Percentiles rank a stretch among this genome's conserved stretches.
Conservation (phyloP, 768 basidiomycete genomes). For the Boletus rubroflammeus region DNA sequence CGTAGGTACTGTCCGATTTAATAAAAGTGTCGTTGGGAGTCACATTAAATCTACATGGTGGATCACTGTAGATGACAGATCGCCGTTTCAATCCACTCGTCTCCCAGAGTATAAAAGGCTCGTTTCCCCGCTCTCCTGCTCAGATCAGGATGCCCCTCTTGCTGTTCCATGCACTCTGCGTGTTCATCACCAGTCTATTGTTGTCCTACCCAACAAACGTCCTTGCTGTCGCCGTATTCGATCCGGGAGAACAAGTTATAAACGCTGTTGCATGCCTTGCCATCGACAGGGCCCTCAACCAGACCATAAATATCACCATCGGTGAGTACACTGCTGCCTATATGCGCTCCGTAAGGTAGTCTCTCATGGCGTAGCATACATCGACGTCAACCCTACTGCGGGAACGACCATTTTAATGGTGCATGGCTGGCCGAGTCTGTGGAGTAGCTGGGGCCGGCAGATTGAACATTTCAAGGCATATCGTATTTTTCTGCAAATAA, state of each 20-base stretch:
- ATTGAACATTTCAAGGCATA: slow-evolving; percentile 61
- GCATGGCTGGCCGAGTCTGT: slow-evolving; percentile 77
- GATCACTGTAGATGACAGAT: no score
- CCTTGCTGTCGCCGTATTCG: slow-evolving; percentile 25
- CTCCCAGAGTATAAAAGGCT: slow-evolving; percentile 1
- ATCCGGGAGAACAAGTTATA: slow-evolving; percentile 37
- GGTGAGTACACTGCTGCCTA: slow-evolving; percentile 35
- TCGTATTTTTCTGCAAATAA: neutral
- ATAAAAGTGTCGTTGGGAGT: no score
- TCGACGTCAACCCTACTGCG: slow-evolving; percentile 55
- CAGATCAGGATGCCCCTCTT: neutral
- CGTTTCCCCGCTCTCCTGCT: neutral
- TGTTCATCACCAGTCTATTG: slow-evolving; percentile 1
- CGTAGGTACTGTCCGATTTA: no score
- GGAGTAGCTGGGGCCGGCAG: slow-evolving; percentile 73
- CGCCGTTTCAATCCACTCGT: neutral
- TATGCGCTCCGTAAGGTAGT: neutral
- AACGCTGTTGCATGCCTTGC: slow-evolving; percentile 40
- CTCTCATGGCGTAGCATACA: slow-evolving; percentile 45
- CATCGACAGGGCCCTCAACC: slow-evolving; percentile 34
- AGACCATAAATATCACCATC: slow-evolving; percentile 39
- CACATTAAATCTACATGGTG: no score
- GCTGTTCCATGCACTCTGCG: neutral
- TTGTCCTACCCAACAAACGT: neutral
- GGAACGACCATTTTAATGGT: slow-evolving; percentile 59